These are phyloP conservation scores for Seminavis robusta DNA, from an alignment of 108 stramenopile species.

Conservation along the genomic window DNA sequence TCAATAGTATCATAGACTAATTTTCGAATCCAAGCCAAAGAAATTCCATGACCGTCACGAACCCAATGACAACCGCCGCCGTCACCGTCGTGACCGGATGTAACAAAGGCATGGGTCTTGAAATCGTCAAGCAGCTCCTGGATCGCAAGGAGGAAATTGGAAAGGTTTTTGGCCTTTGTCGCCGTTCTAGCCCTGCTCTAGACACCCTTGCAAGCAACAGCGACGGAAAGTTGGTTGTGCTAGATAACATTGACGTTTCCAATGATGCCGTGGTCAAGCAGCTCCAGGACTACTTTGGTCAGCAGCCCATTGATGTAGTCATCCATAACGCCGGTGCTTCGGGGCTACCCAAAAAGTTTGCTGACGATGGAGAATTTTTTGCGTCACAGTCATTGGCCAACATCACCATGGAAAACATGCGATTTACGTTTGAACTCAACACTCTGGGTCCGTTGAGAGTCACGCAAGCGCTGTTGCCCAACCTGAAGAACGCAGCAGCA, in stretches of 20 bases:
- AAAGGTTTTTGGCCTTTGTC: conserved; percentile 19
- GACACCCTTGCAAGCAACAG: not conserved
- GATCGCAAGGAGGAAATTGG: not conserved
- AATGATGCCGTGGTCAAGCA: not conserved
- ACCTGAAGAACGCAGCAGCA: conserved; percentile 4
- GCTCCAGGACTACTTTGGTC: not conserved
- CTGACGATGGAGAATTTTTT: not conserved
- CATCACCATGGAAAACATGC: conserved; percentile 23
- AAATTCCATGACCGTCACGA: no score
- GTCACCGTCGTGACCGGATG: conserved; percentile 8
- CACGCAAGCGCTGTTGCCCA: conserved; percentile 24
- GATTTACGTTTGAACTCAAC: conserved; percentile 31
- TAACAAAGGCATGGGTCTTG: conserved; percentile 17
- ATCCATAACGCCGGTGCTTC: conserved; percentile 31
- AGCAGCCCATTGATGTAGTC: conserved; percentile 15
- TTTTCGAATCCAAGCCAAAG: no score
- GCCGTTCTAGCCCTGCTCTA: conserved; percentile 12
- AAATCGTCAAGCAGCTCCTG: conserved; percentile 13
- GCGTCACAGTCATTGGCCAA: conserved; percentile 16
- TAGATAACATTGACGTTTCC: conserved; percentile 17
- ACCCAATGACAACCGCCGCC: no score
- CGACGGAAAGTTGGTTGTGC: not conserved
- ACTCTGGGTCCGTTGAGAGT: conserved; percentile 26
- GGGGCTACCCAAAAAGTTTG: conserved; percentile 17
- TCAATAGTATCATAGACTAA: no score